Evolutionary conservation across 805 yeast genomes (phyloP), one percentile per base, ranked within the genome.

Genomic region (Maudiozyma saulgeensis): DNA sequence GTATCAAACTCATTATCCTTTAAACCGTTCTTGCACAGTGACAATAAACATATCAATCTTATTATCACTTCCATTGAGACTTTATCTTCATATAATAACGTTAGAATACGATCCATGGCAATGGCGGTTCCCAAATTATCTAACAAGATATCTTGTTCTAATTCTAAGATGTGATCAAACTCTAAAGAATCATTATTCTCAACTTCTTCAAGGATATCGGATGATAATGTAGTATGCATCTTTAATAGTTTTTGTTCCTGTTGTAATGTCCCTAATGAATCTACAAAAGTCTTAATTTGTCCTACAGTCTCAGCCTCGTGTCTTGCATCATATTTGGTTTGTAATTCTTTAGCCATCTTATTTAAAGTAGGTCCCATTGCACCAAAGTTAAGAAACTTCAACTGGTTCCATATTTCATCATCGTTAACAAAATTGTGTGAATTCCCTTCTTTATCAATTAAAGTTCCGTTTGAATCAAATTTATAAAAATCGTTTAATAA

Each of bases 351-450:
- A 0, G 97, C 97, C 49, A 80, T 70, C 25, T 70, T 63, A 62
- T 88, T 90, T 43, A 93, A 72, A 25, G 74, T 73, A 6, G 79
- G 75, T 1, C 97, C 97, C 35, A 90, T 82, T 25, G 81, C 75
- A 1, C 90, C 84, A 64, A 93, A 90, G 54, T 89, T 89, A 49
- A 81, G 67, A 59, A 80, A 78, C 53, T 80, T 78, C 15, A 90
- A 70, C 6, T 73, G 60, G 32, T 62, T 54, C 68, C 64, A 59
- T n/a, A 61, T 60, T 4, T 60, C 64, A 37, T 67, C 68, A 32
- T 67, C 68, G 16, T 54, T 57, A 19, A 50, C 49, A 37, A 52
- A 56, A 21, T 53, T 52, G 31, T 55, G 41, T 1, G 55, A 52
- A 15, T 56, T 49, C 12, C 50, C 54, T 12, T 58, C 62, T 26